Evolutionary conservation across 2,329 filamentous ascomycete genomes (phyloP).

Genomic region (Exophiala spinifera): DNA sequence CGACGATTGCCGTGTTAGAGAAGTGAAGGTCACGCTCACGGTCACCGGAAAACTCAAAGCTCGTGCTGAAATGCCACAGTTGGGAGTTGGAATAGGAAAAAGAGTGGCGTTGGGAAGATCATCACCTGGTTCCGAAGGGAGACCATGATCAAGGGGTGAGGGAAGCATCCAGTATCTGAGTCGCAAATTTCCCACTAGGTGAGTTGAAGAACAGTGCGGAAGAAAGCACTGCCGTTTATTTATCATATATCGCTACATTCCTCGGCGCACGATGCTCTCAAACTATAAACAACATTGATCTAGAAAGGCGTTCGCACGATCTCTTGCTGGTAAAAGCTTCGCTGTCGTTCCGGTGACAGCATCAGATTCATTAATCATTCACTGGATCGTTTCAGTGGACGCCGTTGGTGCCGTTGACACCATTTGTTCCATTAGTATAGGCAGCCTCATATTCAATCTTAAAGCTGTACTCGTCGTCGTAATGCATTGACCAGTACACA

Average conservation of each 20-base stretch:
- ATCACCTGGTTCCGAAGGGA: too few relatives aligned
- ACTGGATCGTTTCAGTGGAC: slow-evolving; percentile 1
- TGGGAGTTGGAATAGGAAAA: slow-evolving; percentile 2
- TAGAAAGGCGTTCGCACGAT: too few relatives aligned
- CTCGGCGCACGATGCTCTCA: too few relatives aligned
- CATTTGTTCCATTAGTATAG: background rate
- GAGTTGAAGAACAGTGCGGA: too few relatives aligned
- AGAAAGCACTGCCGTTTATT: too few relatives aligned
- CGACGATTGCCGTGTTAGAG: slow-evolving; percentile 5
- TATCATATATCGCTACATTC: too few relatives aligned
- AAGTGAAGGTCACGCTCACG: slow-evolving; percentile 15
- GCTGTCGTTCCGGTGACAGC: too few relatives aligned
- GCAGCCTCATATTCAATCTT: slow-evolving; percentile 19
- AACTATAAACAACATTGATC: too few relatives aligned
- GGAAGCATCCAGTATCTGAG: too few relatives aligned
- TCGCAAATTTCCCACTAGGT: too few relatives aligned
- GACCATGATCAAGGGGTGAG: too few relatives aligned
- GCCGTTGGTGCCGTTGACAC: background rate
- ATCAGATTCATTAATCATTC: background rate
- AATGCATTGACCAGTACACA: slow-evolving; percentile 51
- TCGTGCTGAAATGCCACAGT: slow-evolving; percentile 7
- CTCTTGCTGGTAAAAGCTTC: too few relatives aligned
- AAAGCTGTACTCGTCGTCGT: slow-evolving; percentile 39
- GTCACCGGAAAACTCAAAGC: slow-evolving; percentile 7
- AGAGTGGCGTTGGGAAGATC: slow-evolving; percentile 2